Evolutionary conservation across 257 asterid genomes (phyloP), one percentile per base, ranked within the genome.

Genomic region (Plantago elongata): DNA sequence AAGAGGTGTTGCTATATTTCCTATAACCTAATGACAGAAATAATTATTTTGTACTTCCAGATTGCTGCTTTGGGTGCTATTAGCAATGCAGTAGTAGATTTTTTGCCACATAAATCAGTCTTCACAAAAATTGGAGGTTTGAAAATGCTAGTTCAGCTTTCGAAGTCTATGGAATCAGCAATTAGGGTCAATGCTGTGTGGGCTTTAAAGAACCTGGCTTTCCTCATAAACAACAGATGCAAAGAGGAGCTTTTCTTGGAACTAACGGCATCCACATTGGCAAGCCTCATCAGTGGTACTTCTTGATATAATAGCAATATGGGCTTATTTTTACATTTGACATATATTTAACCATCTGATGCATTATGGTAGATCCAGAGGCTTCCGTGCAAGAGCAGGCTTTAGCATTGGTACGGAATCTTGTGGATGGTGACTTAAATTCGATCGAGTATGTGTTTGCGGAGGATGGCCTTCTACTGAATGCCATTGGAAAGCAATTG

Each of bases 301-400:
- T 71, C 43, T 37, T 58, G 13, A 51, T 62, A 62, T 64, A 40
- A 38, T 17, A 51, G 48, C 47, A 58, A 22, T 7, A 17, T 11
- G 43, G 12, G 63, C 30, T 57, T 63, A 10, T 59, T 44, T 27
- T 46, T 49, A 37, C 47, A 62, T 60, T 63, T 67, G 65, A 43
- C 64, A 13, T 56, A 30, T 45, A 45, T 77, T 1, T 78, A 54
- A 71, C 64, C 11, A 11, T 65, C 62, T 67, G 44, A 38, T 64
- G 42, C 54, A 40, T 67, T 48, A 63, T 70, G 66, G 76, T 83
- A 89, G 99, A 92, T 70, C 84, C 89, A 13, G 99, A 89, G 75
- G 79, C 83, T 66, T 74, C 84, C 44, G 95, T 92, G 65, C 96
- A 89, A 76, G 95, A 80, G 82, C 95, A 92, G 80, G 91, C 86